A percentile compares a stretch with the other conserved stretches of the same genome.
phyloP scores from a whole-genome alignment of 2,329 filamentous ascomycete genomes.

The Hypoxylon sp. region DNA sequence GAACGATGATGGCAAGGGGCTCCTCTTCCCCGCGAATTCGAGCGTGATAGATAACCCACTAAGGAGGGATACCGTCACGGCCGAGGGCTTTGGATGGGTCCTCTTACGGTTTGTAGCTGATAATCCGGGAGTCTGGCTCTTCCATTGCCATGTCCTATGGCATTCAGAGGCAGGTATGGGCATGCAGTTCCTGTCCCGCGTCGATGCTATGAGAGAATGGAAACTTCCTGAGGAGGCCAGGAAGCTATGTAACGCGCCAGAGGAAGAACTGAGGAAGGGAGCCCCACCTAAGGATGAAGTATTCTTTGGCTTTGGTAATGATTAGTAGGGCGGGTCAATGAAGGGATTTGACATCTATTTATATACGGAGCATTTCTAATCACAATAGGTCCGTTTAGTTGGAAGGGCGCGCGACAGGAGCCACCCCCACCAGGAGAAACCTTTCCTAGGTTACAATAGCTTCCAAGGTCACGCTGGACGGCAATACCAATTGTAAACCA shows the following conservation, averaged over 20 bases:
- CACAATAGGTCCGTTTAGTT: background rate
- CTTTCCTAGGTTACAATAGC: slow-evolving; percentile 3
- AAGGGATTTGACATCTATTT: background rate
- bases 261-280: slow-evolving; percentile 64
- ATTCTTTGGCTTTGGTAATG: slow-evolving; percentile 58
- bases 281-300: slow-evolving; percentile 65
- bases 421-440: background rate
- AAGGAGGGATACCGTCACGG: slow-evolving; percentile 62
- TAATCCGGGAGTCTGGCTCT: slow-evolving; percentile 63
- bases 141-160: slow-evolving; percentile 60
- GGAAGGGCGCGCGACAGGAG: background rate
- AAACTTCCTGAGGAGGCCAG: slow-evolving; percentile 62
- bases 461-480: background rate
- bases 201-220: slow-evolving; percentile 62
- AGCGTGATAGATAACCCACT: slow-evolving; percentile 59
- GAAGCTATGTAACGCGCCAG: slow-evolving; percentile 60
- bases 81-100: slow-evolving; percentile 66
- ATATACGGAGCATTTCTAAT: background rate
- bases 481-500: slow-evolving; percentile 1
- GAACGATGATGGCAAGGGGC: slow-evolving; percentile 52
- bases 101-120: slow-evolving; percentile 65
- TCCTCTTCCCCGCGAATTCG: slow-evolving; percentile 56
- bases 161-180: slow-evolving; percentile 59
- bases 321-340: slow-evolving; percentile 11
- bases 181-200: slow-evolving; percentile 61